Evolutionary conservation across 208 protist species (phyloP), one percentile per base, ranked within the genome.

Genomic region (Acanthamoeba pearcei): DNA sequence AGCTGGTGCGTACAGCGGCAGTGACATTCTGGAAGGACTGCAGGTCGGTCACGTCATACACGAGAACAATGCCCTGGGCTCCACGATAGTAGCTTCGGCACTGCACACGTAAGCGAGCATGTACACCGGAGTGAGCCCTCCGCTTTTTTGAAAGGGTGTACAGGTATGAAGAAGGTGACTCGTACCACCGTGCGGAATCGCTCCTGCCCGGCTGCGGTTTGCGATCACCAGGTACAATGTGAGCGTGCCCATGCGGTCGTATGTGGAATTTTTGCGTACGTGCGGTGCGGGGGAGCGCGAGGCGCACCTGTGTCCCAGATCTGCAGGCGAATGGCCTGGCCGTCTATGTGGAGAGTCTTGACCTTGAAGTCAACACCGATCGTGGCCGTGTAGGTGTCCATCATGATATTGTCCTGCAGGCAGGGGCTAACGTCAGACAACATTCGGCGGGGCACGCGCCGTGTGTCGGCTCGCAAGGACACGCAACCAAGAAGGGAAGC

Each of bases 301-400:
- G 49, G 24, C 32, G 51, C 64, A 24, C 85, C 85, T 46, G 85
- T 91, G 85, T 91, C 85, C 85, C 85, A 91, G 8, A 91, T 91
- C 35, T 91, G 85, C 2, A 91, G 55, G 22, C 64, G 55, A 24
- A 91, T 53, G 27, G 64, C 27, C 38, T 91, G 55, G 85, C 35
- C 60, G 19, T 91, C 60, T 13, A 91, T 91, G 85, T 91, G 55
- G 4, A 91, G 38, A 13, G 55, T 91, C 60, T 74, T 68, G 60
- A 91, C 64, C 29, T 91, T 91, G 64, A 91, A 91, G 85, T 91
- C 85, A 3, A 91, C 85, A 2, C 85, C 85, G 66, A 91, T 91
- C 5, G 85, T 91, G 24, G 60, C 64, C 5, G 64, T 91, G 35
- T 76, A 91, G 19, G 85, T 91, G 19, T 91, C 85, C 64, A 76